These are phyloP conservation scores for Phytophthora litchii DNA, from an alignment of 352 stramenopile species.

Conservation along the genomic window DNA sequence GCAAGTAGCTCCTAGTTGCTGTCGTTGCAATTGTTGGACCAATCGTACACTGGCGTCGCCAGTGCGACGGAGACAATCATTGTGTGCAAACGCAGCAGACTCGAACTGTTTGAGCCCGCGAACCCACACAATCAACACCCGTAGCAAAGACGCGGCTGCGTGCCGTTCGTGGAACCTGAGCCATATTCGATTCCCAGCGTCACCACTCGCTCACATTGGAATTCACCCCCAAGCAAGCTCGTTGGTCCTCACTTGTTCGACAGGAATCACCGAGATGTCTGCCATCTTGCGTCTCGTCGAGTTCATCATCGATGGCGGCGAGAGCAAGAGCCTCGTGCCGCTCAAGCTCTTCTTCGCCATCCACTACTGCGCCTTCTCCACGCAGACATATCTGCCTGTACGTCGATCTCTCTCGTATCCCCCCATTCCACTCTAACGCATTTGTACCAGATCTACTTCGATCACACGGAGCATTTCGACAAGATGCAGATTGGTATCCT, in stretches of 20 bases:
- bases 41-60: not conserved
- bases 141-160: constrained; percentile 4
- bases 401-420: constrained; percentile 4
- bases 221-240: not conserved
- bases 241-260: no score
- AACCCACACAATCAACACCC: constrained; percentile 1
- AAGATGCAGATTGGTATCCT: constrained; percentile 84
- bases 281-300: constrained; percentile 39
- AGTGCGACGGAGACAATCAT: constrained; percentile 2
- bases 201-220: constrained; percentile 2
- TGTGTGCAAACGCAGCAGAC: not conserved
- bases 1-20: not conserved
- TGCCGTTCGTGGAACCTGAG: constrained; percentile 4
- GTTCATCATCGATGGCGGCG: constrained; percentile 68
- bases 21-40: not conserved
- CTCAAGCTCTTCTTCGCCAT: constrained; percentile 80
- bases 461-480: constrained; percentile 53
- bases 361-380: constrained; percentile 71
- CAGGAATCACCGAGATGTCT: constrained; percentile 18
- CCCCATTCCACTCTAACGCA: not conserved
- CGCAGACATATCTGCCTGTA: constrained; percentile 70
- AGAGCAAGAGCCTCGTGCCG: constrained; percentile 62
- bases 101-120: not conserved
- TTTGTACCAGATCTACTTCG: constrained; percentile 50
- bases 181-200: no score